Conservation (phyloP, 768 basidiomycete genomes). For the Pisolithus albus region DNA sequence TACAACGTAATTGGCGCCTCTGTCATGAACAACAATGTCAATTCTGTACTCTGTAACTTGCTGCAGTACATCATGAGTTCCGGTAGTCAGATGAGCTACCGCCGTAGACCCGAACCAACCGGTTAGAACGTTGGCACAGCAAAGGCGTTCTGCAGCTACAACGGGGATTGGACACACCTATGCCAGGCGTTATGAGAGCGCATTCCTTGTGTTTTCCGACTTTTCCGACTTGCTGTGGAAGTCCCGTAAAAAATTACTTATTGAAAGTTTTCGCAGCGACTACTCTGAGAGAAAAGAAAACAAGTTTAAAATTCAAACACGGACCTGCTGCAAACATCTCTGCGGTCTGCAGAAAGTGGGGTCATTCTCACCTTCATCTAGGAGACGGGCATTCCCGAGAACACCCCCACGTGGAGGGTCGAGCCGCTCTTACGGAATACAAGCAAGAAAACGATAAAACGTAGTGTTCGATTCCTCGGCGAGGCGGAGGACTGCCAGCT, state of each 20-base stretch:
- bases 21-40: slow-evolving; percentile 42
- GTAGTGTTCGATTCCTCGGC: too few relatives aligned
- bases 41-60: slow-evolving; percentile 49
- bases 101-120: slow-evolving; percentile 37
- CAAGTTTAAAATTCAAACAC: slow-evolving; percentile 38
- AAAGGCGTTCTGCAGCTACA: background rate
- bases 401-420: too few relatives aligned
- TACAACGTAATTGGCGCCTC: slow-evolving; percentile 35
- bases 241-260: slow-evolving; percentile 37
- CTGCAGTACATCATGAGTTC: slow-evolving; percentile 36
- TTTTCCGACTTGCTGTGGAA: slow-evolving; percentile 40
- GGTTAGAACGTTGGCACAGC: background rate
- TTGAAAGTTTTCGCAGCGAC: slow-evolving; percentile 37
- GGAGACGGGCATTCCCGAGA: background rate
- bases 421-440: too few relatives aligned
- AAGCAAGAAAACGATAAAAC: too few relatives aligned
- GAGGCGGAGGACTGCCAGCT: too few relatives aligned
- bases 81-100: slow-evolving; percentile 40
- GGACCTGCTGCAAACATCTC: background rate
- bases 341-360: background rate
- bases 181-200: slow-evolving; percentile 50
- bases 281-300: slow-evolving; percentile 41
- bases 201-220: slow-evolving; percentile 47
- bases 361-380: background rate
- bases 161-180: slow-evolving; percentile 31